Conservation (phyloP, 2,329 filamentous ascomycete genomes). For the Chaetomiaceae sp. region DNA sequence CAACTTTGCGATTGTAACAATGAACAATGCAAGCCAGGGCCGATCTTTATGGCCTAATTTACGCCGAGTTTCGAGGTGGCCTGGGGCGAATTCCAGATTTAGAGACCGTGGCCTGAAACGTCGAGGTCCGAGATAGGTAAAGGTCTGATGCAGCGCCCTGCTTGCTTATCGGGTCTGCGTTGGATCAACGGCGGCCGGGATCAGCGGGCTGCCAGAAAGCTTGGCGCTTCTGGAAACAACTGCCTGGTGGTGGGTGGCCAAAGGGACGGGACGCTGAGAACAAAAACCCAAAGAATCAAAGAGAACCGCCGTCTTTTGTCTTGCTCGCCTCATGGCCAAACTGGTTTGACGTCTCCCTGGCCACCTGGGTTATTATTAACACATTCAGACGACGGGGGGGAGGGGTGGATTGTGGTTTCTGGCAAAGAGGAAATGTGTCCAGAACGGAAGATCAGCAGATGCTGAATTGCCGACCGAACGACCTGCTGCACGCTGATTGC, state of each 20-base stretch:
- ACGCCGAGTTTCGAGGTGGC: too few species aligned
- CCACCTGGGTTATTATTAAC: neutral
- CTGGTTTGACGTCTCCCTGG: neutral
- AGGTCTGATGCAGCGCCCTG: too few species aligned
- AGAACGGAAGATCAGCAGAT: constrained; percentile 27
- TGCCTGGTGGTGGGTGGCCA: neutral
- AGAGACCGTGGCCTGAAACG: constrained; percentile 20
- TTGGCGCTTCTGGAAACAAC: constrained; percentile 14
- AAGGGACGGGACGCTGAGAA: neutral
- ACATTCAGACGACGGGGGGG: neutral
- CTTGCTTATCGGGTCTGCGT: constrained; percentile 13
- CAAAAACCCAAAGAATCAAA: neutral
- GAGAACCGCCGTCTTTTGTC: neutral
- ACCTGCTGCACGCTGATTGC: constrained; percentile 19
- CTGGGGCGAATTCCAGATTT: constrained; percentile 9
- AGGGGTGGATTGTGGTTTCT: too few species aligned
- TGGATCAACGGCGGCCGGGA: neutral
- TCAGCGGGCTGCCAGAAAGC: neutral
- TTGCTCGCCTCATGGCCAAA: neutral
- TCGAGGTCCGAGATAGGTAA: constrained; percentile 4
- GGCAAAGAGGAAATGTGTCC: constrained; percentile 25
- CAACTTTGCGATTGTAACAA: neutral
- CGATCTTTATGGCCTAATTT: too few species aligned
- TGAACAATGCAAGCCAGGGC: neutral
- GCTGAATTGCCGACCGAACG: constrained; percentile 24